Evolutionary conservation across 2,329 filamentous ascomycete species (phyloP).

Genomic region (Pyricularia grisea): DNA sequence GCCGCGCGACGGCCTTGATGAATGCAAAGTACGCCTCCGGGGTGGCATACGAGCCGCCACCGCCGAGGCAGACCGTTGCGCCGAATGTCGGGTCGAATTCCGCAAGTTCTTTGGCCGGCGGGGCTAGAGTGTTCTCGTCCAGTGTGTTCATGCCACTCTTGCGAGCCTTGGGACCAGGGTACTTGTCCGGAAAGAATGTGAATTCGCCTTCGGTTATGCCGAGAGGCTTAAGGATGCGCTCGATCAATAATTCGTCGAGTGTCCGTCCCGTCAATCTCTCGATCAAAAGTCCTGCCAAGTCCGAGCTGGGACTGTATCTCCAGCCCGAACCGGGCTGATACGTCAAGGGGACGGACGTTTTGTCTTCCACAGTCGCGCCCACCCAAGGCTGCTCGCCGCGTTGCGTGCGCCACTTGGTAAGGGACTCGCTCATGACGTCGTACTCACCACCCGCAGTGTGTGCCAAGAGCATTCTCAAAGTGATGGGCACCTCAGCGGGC

Average conservation of each 20-base stretch:
- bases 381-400: conserved; percentile 20
- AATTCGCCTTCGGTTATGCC: conserved; percentile 16
- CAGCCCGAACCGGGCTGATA: conserved; percentile 37
- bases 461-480: conserved; percentile 46
- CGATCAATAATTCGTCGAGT: conserved; percentile 33
- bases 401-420: conserved; percentile 37
- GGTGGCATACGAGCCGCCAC: conserved; percentile 30
- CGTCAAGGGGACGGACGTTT: conserved; percentile 30
- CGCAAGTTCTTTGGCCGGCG: neutral
- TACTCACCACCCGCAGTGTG: conserved; percentile 51
- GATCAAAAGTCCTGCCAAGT: conserved; percentile 28
- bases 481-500: conserved; percentile 26
- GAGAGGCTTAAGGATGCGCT: conserved; percentile 33
- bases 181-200: neutral
- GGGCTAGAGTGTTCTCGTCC: neutral
- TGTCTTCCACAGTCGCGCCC: conserved; percentile 20
- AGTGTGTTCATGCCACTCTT: neutral
- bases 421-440: conserved; percentile 38
- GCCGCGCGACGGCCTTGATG: neutral
- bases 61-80: conserved; percentile 34
- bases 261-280: neutral
- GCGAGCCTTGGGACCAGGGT: neutral
- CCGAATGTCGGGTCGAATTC: conserved; percentile 47
- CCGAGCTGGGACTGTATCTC: conserved; percentile 36
- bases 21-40: neutral